phyloP scores from a whole-genome alignment of 768 basidiomycete species.

The Mycena pura region DNA sequence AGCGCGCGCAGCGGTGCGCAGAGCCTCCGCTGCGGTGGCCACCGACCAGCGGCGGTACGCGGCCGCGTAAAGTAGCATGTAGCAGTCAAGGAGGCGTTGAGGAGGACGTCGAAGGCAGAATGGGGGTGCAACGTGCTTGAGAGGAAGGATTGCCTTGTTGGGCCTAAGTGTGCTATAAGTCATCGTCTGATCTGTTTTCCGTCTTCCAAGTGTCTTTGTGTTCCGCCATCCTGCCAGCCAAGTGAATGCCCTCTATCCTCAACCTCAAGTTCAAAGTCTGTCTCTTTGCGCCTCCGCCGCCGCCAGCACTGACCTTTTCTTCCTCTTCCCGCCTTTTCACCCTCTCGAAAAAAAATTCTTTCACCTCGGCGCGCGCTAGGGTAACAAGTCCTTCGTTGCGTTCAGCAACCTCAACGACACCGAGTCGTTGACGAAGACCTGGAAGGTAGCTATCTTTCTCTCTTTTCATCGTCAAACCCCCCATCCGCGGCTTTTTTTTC shows the following conservation, averaged over 20 bases:
- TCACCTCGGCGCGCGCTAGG: slow-evolving; percentile 50
- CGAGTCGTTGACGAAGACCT: slow-evolving; percentile 87
- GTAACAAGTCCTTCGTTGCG: slow-evolving; percentile 94
- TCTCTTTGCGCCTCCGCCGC: slow-evolving; percentile 4
- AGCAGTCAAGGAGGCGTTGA: background rate
- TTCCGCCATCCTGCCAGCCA: background rate
- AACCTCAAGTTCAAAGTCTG: slow-evolving; percentile 67
- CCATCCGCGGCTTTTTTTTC: no score
- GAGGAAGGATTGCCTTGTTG: background rate
- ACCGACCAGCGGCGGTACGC: no score
- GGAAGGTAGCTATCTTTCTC: slow-evolving; percentile 63
- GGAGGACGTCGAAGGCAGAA: background rate
- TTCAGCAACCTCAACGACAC: slow-evolving; percentile 88
- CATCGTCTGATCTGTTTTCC: background rate
- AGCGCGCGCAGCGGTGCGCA: background rate
- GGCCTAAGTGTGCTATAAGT: slow-evolving; percentile 3
- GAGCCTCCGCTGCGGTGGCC: no score
- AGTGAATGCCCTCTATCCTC: slow-evolving; percentile 64
- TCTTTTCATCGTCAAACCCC: background rate
- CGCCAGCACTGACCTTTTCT: slow-evolving; percentile 9
- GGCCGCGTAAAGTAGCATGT: background rate
- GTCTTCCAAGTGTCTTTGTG: background rate
- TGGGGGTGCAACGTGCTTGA: background rate
- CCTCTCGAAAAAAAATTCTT: slow-evolving; percentile 27
- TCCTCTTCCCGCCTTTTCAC: slow-evolving; percentile 20